Evolutionary conservation across 371 early-diverging fungal genomes (phyloP).

Genomic region (Dinochytrium kinnereticum): DNA sequence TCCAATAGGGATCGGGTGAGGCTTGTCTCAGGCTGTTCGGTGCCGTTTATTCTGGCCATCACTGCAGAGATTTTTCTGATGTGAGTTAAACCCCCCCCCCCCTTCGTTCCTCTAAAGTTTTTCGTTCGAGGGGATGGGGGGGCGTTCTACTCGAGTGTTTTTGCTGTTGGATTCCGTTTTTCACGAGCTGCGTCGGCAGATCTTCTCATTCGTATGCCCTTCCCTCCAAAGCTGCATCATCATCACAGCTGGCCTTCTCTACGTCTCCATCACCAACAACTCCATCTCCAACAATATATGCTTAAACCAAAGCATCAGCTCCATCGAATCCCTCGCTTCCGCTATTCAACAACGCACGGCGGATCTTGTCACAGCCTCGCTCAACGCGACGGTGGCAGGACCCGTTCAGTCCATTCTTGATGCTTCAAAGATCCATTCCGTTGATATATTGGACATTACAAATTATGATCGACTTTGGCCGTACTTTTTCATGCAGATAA

Average conservation of each 20-base stretch:
- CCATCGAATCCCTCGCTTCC: neutral
- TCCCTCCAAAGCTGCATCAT: neutral
- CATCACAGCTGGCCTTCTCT: neutral
- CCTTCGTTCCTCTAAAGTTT: neutral
- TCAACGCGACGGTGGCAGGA: neutral
- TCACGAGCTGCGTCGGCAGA: neutral
- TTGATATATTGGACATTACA: neutral
- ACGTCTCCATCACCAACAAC: slow-evolving; percentile 5
- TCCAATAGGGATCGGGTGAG: neutral
- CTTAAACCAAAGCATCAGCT: neutral
- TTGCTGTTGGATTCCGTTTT: neutral
- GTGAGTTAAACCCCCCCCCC: neutral
- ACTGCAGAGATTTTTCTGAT: slow-evolving; percentile 9
- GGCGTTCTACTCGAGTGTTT: neutral
- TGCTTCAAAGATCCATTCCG: neutral
- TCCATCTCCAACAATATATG: slow-evolving; percentile 3
- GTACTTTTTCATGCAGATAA: neutral
- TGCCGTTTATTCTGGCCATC: slow-evolving; percentile 11
- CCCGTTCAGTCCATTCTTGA: slow-evolving; percentile 2
- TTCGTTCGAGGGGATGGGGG: neutral
- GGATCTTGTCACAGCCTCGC: neutral
- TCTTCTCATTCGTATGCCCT: neutral
- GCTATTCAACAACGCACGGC: neutral
- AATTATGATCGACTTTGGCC: slow-evolving; percentile 4
- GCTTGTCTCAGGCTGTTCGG: neutral